A percentile compares a stretch with the other conserved stretches of the same genome.
Conservation (phyloP, 2,329 filamentous ascomycete genomes). For the Nannizzia gypsea region DNA sequence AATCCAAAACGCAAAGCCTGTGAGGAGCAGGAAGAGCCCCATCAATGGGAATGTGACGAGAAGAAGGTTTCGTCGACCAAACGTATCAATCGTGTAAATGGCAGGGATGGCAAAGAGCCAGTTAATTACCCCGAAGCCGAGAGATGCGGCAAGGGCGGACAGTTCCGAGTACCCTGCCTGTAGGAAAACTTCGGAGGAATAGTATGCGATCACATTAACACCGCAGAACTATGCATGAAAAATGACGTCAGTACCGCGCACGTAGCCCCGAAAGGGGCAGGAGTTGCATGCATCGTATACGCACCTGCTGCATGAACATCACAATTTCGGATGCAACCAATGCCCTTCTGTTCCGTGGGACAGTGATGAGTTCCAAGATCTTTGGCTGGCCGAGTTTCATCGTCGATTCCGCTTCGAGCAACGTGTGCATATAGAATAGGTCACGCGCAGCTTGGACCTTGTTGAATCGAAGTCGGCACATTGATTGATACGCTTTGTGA, state of each 20-base stretch:
- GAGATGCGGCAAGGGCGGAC: conserved; percentile 44
- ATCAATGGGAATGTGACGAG: conserved; percentile 55
- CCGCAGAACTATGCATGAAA: conserved; percentile 30
- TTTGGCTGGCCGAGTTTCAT: conserved; percentile 41
- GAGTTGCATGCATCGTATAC: conserved; percentile 1
- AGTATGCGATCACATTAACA: conserved; percentile 48
- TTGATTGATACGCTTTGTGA: conserved; percentile 31
- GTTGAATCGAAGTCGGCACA: conserved; percentile 34
- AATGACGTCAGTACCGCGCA: background rate
- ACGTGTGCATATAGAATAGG: conserved; percentile 38
- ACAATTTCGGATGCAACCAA: conserved; percentile 50
- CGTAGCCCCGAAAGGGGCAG: background rate
- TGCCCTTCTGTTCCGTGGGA: conserved; percentile 52
- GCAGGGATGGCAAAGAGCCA: conserved; percentile 53
- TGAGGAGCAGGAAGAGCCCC: conserved; percentile 42
- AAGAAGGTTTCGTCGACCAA: conserved; percentile 52
- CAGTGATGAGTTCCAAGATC: conserved; percentile 46
- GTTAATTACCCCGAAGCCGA: conserved; percentile 52
- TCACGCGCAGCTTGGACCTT: conserved; percentile 36
- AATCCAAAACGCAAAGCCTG: conserved; percentile 44
- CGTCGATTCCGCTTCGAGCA: conserved; percentile 50
- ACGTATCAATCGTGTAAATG: conserved; percentile 56
- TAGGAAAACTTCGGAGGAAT: conserved; percentile 49
- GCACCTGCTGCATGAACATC: conserved; percentile 55
- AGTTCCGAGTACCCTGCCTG: conserved; percentile 41